Conservation (phyloP, 306 rosid species). For the Neltuma alba region DNA sequence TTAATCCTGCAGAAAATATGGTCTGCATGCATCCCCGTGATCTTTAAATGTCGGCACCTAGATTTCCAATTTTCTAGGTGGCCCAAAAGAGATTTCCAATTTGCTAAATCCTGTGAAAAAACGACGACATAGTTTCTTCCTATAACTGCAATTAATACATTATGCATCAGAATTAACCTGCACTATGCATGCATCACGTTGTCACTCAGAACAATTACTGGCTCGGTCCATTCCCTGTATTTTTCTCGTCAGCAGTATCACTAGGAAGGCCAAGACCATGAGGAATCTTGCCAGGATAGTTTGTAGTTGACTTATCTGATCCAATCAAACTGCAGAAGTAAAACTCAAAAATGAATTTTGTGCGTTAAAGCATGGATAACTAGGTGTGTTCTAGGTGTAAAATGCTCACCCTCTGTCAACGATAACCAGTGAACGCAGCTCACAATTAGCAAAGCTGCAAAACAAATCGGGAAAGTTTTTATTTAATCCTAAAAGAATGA, state of each 20-base stretch:
- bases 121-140: too few relatives aligned
- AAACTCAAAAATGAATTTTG: not conserved
- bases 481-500: conserved; percentile 3
- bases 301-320: conserved; percentile 61
- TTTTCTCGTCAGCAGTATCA: conserved; percentile 63
- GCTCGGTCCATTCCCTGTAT: conserved; percentile 32
- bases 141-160: conserved; percentile 1
- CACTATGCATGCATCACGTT: not conserved
- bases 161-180: not conserved
- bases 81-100: not conserved
- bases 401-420: conserved; percentile 74
- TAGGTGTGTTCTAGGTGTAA: conserved; percentile 4
- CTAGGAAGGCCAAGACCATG: conserved; percentile 77
- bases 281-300: conserved; percentile 78
- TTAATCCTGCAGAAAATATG: not conserved
- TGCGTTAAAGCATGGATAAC: conserved; percentile 19
- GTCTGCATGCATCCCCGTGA: not conserved
- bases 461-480: not conserved
- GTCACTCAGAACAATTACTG: conserved; percentile 26
- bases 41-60: conserved; percentile 2
- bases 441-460: conserved; percentile 86
- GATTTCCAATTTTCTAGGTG: not conserved
- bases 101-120: not conserved
- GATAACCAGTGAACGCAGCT: conserved; percentile 83
- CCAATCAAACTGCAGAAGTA: conserved; percentile 62